phyloP scores from a whole-genome alignment of 306 rosid genomes.

The Malus asiatica region DNA sequence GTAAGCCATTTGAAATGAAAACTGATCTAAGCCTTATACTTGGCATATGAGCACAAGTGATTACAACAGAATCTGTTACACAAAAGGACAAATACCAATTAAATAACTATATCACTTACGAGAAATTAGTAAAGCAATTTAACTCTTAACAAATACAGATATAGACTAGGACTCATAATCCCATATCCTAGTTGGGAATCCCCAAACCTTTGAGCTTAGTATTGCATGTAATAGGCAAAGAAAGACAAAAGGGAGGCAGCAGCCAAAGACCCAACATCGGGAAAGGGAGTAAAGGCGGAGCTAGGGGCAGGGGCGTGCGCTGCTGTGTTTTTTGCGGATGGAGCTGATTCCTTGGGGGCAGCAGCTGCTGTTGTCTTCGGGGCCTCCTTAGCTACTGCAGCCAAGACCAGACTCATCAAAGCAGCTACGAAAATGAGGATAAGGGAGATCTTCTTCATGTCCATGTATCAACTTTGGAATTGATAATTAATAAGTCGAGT shows the following conservation, averaged over 20 bases:
- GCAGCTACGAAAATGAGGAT: constrained; percentile 24
- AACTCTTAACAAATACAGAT: too few species aligned
- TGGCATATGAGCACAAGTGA: too few species aligned
- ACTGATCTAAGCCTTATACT: too few species aligned
- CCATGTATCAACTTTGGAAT: neutral
- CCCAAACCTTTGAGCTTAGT: neutral
- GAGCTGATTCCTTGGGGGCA: constrained; percentile 27
- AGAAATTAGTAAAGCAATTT: too few species aligned
- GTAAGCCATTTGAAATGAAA: too few species aligned
- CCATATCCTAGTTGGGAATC: neutral
- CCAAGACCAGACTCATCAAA: neutral
- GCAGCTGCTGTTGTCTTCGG: constrained; percentile 4
- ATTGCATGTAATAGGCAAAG: constrained; percentile 29
- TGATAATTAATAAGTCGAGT: neutral
- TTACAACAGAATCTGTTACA: too few species aligned
- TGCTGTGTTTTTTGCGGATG: too few species aligned
- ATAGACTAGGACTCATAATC: too few species aligned
- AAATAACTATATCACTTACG: too few species aligned
- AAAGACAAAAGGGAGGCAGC: constrained; percentile 47
- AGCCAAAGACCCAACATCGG: constrained; percentile 37
- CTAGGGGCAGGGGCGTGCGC: constrained; percentile 10
- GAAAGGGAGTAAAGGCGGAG: constrained; percentile 29
- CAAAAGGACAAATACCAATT: too few species aligned
- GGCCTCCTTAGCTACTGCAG: neutral
- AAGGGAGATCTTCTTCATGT: constrained; percentile 8